Evolutionary conservation across 352 stramenopile genomes (phyloP).

Genomic region (Pythium aristosporum): DNA sequence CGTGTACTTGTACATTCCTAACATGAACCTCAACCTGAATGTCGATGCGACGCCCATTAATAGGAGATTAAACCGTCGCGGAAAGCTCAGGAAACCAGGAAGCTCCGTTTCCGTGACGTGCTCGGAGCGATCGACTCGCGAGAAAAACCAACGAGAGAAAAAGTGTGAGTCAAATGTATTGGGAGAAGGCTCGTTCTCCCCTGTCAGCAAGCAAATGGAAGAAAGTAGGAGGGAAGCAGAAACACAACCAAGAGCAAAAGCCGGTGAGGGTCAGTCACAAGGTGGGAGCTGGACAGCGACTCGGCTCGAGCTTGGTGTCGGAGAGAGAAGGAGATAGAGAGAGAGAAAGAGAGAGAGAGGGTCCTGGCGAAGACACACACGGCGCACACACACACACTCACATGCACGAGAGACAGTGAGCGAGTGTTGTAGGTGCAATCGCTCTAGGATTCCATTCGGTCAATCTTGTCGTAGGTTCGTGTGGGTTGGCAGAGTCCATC

Average conservation of each 20-base stretch:
- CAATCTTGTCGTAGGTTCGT: background rate
- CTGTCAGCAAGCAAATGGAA: background rate
- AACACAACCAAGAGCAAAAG: background rate
- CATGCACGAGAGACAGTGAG: background rate
- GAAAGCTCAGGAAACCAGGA: too few species aligned
- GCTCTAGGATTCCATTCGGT: slow-evolving; percentile 8
- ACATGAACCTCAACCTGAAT: too few species aligned
- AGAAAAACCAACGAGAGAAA: slow-evolving; percentile 6
- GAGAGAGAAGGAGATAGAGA: slow-evolving; percentile 1
- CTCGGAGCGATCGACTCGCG: too few species aligned
- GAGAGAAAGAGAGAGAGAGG: background rate
- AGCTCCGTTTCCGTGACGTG: too few species aligned
- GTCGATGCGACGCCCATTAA: too few species aligned
- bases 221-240: background rate
- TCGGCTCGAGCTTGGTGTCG: background rate
- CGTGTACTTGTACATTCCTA: too few species aligned
- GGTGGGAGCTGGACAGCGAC: background rate
- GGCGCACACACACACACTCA: background rate
- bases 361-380: background rate
- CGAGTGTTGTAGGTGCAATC: slow-evolving; percentile 1
- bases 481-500: slow-evolving; percentile 1
- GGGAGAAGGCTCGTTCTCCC: background rate
- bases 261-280: background rate
- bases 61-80: too few species aligned
- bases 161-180: slow-evolving; percentile 8